Percentiles rank a stretch among this genome's conserved stretches.
phyloP scores from a whole-genome alignment of 1,284 basidiomycete species.

The Puccinia hordei region DNA sequence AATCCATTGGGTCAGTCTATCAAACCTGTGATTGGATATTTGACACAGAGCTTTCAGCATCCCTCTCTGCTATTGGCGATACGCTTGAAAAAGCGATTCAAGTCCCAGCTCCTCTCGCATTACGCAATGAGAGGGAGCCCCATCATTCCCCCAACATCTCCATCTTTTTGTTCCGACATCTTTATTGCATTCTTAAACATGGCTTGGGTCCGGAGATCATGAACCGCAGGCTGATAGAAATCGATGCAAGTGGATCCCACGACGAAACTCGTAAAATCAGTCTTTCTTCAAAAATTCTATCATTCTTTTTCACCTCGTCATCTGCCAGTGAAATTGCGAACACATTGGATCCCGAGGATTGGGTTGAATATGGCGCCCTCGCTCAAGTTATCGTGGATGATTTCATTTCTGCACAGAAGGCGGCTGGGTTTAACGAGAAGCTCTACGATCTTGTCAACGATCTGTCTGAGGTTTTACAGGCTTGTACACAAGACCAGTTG shows the following conservation, averaged over 20 bases:
- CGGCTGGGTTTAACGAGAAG: slow-evolving; percentile 1
- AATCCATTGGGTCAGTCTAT: slow-evolving; percentile 1
- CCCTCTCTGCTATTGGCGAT: neutral
- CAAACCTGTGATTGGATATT: slow-evolving; percentile 19
- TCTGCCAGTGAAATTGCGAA: neutral
- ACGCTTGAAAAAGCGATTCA: slow-evolving; percentile 10
- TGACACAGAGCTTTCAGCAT: slow-evolving; percentile 20
- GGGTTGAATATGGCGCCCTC: slow-evolving; percentile 16
- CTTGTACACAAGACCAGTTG: slow-evolving; percentile 17
- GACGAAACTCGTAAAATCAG: slow-evolving; percentile 1
- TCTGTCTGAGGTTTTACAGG: slow-evolving; percentile 17
- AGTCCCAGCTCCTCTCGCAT: neutral
- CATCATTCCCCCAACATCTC: neutral
- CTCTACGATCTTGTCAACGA: slow-evolving; percentile 7
- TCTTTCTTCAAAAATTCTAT: neutral
- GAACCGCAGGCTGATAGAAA: slow-evolving; percentile 12
- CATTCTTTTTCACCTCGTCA: neutral
- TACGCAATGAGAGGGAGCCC: neutral
- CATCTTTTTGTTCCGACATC: slow-evolving; percentile 22
- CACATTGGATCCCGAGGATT: slow-evolving; percentile 1
- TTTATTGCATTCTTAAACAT: slow-evolving; percentile 30
- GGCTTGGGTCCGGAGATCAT: slow-evolving; percentile 27
- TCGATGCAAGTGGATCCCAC: neutral
- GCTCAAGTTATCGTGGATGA: slow-evolving; percentile 16
- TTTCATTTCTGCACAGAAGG: slow-evolving; percentile 18